These are phyloP conservation scores for Trifolium repens DNA, from an alignment of 306 rosid species.

Conservation along the genomic window DNA sequence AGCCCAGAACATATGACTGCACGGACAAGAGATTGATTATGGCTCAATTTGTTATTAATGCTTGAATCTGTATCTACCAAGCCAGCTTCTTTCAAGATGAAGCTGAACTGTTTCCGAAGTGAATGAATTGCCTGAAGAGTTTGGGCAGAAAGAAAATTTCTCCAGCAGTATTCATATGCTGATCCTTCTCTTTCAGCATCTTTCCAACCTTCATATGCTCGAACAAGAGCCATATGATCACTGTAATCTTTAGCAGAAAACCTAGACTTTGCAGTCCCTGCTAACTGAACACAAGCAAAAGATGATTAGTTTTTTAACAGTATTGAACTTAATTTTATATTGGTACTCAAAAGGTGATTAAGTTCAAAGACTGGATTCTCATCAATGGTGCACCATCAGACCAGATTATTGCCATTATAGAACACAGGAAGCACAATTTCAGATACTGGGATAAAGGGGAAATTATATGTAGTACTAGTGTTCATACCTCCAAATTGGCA, in stretches of 20 bases:
- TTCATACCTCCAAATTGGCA: not conserved
- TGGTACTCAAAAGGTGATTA: not conserved
- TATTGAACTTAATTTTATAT: not conserved
- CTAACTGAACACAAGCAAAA: conserved; percentile 66
- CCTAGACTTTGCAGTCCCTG: conserved; percentile 96
- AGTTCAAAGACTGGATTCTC: not conserved
- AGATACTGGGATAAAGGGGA: not conserved
- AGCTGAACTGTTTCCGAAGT: conserved; percentile 90
- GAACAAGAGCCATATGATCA: conserved; percentile 99
- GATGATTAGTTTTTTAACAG: conserved; percentile 23
- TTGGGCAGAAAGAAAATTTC: conserved; percentile 95
- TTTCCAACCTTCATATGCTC: conserved; percentile 99
- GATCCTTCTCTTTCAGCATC: conserved; percentile 99
- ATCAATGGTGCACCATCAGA: not conserved
- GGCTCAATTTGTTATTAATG: conserved; percentile 76
- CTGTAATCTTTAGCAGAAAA: conserved; percentile 98
- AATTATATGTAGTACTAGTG: not conserved
- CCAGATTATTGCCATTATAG: conserved; percentile 21
- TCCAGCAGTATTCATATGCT: conserved; percentile 98
- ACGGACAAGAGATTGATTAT: conserved; percentile 90
- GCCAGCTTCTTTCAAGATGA: conserved; percentile 86
- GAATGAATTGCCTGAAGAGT: conserved; percentile 98
- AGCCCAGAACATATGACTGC: conserved; percentile 95
- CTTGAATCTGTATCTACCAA: conserved; percentile 76
- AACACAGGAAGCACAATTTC: conserved; percentile 1